Conservation (phyloP, 257 asterid species). For the Solanum pinnatisectum region DNA sequence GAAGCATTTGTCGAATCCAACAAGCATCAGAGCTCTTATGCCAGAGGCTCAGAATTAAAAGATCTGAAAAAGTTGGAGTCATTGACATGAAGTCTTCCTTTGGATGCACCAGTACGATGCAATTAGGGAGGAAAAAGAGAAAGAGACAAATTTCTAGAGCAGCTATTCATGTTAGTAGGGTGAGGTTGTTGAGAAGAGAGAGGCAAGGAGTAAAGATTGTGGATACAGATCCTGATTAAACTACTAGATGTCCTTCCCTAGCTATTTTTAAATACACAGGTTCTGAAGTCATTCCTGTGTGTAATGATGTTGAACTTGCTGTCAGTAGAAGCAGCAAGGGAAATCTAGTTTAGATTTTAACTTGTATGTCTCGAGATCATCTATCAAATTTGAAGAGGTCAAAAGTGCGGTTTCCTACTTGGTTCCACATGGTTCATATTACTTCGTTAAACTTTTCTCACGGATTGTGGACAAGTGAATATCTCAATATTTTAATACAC, state of each 20-base stretch:
- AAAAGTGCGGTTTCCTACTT: not conserved
- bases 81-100: conserved; percentile 15
- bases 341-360: not conserved
- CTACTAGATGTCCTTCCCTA: not conserved
- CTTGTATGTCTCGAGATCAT: not conserved
- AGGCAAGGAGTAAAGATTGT: conserved; percentile 46
- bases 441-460: not conserved
- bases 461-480: not conserved
- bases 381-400: not conserved
- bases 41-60: conserved; percentile 23
- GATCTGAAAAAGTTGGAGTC: conserved; percentile 14
- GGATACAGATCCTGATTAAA: conserved; percentile 18
- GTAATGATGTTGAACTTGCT: not conserved
- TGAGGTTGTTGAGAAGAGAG: conserved; percentile 47
- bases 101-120: not conserved
- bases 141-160: conserved; percentile 16
- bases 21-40: conserved; percentile 40
- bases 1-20: conserved; percentile 41
- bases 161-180: conserved; percentile 45
- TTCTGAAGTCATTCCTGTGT: not conserved
- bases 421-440: not conserved
- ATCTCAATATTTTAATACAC: not conserved
- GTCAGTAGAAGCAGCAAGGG: not conserved
- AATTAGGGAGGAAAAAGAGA: conserved; percentile 32
- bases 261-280: not conserved